These are phyloP conservation scores for Colletotrichum sp. DNA, from an alignment of 2,329 filamentous ascomycete species.

Conservation along the genomic window DNA sequence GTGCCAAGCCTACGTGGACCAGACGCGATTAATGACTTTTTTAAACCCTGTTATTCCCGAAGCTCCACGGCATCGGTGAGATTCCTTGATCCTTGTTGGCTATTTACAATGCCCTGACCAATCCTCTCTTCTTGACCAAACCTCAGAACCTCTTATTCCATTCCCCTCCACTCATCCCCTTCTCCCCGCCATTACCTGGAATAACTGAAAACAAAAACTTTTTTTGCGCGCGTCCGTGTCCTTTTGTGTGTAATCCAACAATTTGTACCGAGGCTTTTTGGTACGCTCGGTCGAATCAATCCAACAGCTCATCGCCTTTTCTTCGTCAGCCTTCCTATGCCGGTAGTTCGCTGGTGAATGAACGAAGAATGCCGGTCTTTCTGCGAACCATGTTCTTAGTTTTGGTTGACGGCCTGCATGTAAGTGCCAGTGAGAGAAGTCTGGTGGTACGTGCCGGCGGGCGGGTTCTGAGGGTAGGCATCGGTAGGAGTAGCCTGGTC, in stretches of 20 bases:
- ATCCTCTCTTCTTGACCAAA: background rate
- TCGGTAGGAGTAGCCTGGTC: background rate
- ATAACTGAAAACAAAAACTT: background rate
- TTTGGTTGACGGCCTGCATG: background rate
- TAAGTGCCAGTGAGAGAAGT: background rate
- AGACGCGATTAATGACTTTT: background rate
- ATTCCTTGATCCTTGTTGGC: background rate
- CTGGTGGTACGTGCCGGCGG: background rate
- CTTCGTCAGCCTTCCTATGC: background rate
- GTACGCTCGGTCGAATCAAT: background rate
- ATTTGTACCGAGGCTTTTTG: background rate
- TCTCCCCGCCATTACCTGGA: background rate
- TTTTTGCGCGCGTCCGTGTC: background rate
- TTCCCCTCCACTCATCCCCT: background rate
- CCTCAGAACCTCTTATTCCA: background rate
- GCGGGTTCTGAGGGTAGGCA: background rate
- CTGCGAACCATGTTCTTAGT: background rate
- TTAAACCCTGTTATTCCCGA: background rate
- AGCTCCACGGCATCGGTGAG: background rate
- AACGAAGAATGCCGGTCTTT: background rate
- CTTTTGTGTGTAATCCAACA: background rate
- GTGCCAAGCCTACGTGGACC: background rate
- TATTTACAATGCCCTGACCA: background rate
- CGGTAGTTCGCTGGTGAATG: background rate
- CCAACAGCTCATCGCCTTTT: background rate